Percentiles rank a stretch among this genome's conserved stretches.
These are phyloP conservation scores for Sideroxylon spinosum DNA, from an alignment of 179 eudicot species.

Conservation along the genomic window DNA sequence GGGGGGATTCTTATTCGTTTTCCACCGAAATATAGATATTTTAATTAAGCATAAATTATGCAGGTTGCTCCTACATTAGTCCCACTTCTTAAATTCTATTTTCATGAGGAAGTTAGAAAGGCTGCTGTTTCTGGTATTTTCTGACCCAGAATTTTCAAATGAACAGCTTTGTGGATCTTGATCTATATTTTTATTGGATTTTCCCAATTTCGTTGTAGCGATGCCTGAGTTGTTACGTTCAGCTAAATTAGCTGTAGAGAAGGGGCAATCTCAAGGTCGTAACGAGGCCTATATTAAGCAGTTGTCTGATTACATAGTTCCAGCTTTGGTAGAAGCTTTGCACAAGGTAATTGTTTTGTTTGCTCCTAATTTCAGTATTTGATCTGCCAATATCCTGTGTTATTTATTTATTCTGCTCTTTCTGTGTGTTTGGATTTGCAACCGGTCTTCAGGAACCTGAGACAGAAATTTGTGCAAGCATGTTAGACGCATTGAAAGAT, in stretches of 20 bases:
- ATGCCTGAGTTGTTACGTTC: slow-evolving; percentile 88
- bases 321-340: slow-evolving; percentile 84
- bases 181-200: neutral
- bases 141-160: neutral
- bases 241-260: slow-evolving; percentile 82
- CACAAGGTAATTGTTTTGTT: slow-evolving; percentile 50
- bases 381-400: neutral
- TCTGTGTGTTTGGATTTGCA: neutral
- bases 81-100: slow-evolving; percentile 85
- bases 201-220: slow-evolving; percentile 34
- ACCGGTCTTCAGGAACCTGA: slow-evolving; percentile 74
- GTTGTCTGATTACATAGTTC: slow-evolving; percentile 68
- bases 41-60: neutral
- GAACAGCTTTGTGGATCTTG: neutral
- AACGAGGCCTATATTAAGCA: slow-evolving; percentile 78
- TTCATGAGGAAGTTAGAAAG: slow-evolving; percentile 83
- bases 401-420: neutral
- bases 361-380: neutral
- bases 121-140: slow-evolving; percentile 82
- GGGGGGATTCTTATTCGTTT: neutral
- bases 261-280: slow-evolving; percentile 76
- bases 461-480: slow-evolving; percentile 75
- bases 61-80: slow-evolving; percentile 83
- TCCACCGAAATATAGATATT: neutral
- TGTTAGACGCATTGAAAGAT: slow-evolving; percentile 84